These are phyloP conservation scores for Fusarium nanum DNA, from an alignment of 2,329 filamentous ascomycete genomes.

Conservation along the genomic window DNA sequence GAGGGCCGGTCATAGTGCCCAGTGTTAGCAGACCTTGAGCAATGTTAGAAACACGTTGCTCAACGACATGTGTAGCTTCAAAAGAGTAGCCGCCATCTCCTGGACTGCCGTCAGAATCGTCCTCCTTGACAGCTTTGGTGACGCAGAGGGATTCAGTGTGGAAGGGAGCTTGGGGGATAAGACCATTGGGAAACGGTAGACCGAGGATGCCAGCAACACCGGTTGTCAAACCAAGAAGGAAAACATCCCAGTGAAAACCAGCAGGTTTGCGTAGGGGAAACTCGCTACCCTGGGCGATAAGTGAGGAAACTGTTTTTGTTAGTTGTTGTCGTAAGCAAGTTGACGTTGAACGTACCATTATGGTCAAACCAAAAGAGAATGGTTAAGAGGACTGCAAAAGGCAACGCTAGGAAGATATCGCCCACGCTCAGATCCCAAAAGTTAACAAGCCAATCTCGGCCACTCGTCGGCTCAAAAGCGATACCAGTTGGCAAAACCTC, in stretches of 20 bases:
- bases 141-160: slow-evolving; percentile 84
- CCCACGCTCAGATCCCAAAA: slow-evolving; percentile 82
- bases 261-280: slow-evolving; percentile 84
- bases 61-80: slow-evolving; percentile 72
- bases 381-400: slow-evolving; percentile 85
- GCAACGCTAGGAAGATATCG: slow-evolving; percentile 86
- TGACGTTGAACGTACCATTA: slow-evolving; percentile 68
- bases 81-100: slow-evolving; percentile 66
- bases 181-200: slow-evolving; percentile 83
- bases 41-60: slow-evolving; percentile 83
- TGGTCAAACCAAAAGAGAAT: slow-evolving; percentile 92
- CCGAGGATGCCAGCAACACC: slow-evolving; percentile 80
- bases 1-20: slow-evolving; percentile 80
- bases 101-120: slow-evolving; percentile 64
- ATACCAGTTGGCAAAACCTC: slow-evolving; percentile 79
- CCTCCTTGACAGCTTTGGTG: slow-evolving; percentile 64
- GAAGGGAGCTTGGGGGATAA: slow-evolving; percentile 86
- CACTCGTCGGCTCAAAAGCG: slow-evolving; percentile 81
- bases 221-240: slow-evolving; percentile 82
- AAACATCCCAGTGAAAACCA: slow-evolving; percentile 88
- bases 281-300: slow-evolving; percentile 85
- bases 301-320: slow-evolving; percentile 69
- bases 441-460: slow-evolving; percentile 79
- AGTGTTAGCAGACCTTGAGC: slow-evolving; percentile 82
- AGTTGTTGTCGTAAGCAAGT: slow-evolving; percentile 1